A percentile compares a stretch with the other conserved stretches of the same genome.
Evolutionary conservation across 768 basidiomycete species (phyloP).

Genomic region (Fibroporia radiculosa): DNA sequence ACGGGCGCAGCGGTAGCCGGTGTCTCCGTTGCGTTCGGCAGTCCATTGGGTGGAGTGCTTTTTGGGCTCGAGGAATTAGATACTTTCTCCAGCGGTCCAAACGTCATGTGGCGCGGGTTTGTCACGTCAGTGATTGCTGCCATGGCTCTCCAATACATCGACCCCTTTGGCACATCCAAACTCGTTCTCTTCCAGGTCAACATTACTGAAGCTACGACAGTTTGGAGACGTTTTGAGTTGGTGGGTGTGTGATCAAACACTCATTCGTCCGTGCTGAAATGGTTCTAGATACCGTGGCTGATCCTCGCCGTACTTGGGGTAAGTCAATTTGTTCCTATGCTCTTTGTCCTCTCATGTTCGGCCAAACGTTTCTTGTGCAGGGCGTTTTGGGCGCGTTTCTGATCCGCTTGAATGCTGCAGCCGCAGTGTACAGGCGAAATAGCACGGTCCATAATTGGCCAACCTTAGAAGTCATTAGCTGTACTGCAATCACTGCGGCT

Average conservation of each 20-base stretch:
- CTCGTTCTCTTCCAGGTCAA: slow-evolving; percentile 76
- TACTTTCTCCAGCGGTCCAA: slow-evolving; percentile 61
- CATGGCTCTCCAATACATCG: slow-evolving; percentile 73
- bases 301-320: slow-evolving; percentile 57
- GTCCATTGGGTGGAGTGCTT: slow-evolving; percentile 77
- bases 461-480: slow-evolving; percentile 53
- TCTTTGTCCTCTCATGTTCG: background rate
- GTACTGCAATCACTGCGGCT: slow-evolving; percentile 60
- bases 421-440: slow-evolving; percentile 53
- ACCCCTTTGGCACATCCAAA: slow-evolving; percentile 82
- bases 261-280: background rate
- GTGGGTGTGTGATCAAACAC: slow-evolving; percentile 27
- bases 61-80: slow-evolving; percentile 80
- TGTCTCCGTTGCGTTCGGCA: slow-evolving; percentile 84
- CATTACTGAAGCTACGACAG: slow-evolving; percentile 51
- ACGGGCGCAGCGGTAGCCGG: slow-evolving; percentile 82
- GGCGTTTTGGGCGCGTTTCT: slow-evolving; percentile 59
- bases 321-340: slow-evolving; percentile 8
- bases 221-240: slow-evolving; percentile 68
- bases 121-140: slow-evolving; percentile 85
- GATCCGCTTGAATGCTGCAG: slow-evolving; percentile 57
- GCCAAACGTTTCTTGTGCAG: slow-evolving; percentile 23
- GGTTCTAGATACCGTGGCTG: slow-evolving; percentile 60
- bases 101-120: slow-evolving; percentile 83
- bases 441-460: slow-evolving; percentile 54